Evolutionary conservation across 495 filamentous ascomycete species (phyloP), one percentile per base, ranked within the genome.

Genomic region (Astrocystis sublimbata): DNA sequence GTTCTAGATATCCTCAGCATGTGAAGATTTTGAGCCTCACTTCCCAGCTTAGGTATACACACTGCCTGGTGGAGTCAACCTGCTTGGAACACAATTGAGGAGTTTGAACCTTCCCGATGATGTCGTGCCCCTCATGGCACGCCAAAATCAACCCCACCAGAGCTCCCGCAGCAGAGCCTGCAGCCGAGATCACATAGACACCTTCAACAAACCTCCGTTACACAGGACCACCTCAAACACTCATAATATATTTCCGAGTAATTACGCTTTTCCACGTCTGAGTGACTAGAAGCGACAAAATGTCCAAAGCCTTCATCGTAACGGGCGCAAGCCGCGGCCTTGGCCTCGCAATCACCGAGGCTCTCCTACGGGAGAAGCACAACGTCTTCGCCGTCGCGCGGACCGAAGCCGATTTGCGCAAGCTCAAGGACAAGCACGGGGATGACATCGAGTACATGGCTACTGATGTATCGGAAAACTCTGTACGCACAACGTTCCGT

Each of bases 321-420:
- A 92, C 89, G 4, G 90, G 90, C 15, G 82, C 85, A 15, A 88
- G 86, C 58, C 83, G 85, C 13, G 93, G 94, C 36, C 89, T 98
- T 62, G 94, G 94, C 49, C 83, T 89, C 23, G 91, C 91, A 9
- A 84, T 93, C 26, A 83, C 89, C 30, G 79, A 89, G 64, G 82
- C 85, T 67, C 84, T 98, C 35, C 84, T 97, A 54, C 64, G 78
- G n/a, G 71, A 81, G 9, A 49, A 50, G 0, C 85, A 91, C 77
- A 90, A 89, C 47, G 81, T 96, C 19, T 84, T 97, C 41, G 78
- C 91, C 5, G 79, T 93, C 30, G 89, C 94, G 13, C 87, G 94
- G 59, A 90, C 82, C 62, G 72, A 81, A 42, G 80, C 81, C 35
- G 81, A 85, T 33, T 81, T 98, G 51, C 81, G 89, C 63, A 73